phyloP scores from a whole-genome alignment of 805 yeast genomes.

The Pichia heedii region DNA sequence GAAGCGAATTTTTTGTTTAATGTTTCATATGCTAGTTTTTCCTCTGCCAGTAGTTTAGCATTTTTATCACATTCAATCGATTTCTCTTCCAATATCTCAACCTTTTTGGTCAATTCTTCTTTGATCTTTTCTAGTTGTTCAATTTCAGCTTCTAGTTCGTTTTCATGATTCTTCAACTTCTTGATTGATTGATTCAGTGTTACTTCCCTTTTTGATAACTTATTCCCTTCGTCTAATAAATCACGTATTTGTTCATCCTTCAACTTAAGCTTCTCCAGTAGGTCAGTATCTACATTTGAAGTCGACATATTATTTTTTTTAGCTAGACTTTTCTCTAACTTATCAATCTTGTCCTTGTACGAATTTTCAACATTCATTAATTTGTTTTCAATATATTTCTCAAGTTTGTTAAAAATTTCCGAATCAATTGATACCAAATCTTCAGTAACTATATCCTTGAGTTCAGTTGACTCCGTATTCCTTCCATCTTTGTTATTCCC shows the following conservation, averaged over 20 bases:
- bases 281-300: background rate
- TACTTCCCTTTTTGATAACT: conserved; percentile 61
- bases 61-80: background rate
- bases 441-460: background rate
- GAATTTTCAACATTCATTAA: background rate
- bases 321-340: background rate
- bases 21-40: conserved; percentile 22
- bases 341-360: background rate
- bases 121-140: conserved; percentile 21
- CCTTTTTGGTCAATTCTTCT: conserved; percentile 13
- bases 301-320: background rate
- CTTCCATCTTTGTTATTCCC: background rate
- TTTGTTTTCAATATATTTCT: background rate
- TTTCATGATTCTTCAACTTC: conserved; percentile 41
- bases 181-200: conserved; percentile 59
- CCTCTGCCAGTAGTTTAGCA: conserved; percentile 18
- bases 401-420: background rate
- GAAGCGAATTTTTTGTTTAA: conserved; percentile 20
- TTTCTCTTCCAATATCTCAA: conserved; percentile 5
- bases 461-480: background rate
- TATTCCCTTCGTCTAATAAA: conserved; percentile 68
- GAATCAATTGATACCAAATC: background rate
- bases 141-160: conserved; percentile 28
- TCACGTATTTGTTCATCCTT: conserved; percentile 58
- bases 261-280: conserved; percentile 27